Base-by-base conservation (phyloP, 257 asterid species). In the Misopates orontium region DNA sequence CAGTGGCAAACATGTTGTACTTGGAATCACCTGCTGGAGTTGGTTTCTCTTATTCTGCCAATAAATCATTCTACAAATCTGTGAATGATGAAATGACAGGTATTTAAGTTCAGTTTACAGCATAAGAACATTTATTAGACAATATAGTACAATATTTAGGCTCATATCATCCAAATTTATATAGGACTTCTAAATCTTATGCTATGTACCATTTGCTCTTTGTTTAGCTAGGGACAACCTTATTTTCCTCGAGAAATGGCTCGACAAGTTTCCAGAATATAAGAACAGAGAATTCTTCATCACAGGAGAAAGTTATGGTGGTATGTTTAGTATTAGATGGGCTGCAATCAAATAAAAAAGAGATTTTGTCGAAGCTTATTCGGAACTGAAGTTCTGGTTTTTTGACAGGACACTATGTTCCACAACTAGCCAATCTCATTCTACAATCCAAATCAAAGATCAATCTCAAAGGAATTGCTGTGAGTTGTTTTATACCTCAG, bases 21-120 rank as follows among this genome's bases (percentile, higher is more conserved):
- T 71, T 83, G 85, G 84, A 80, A 56, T 77, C 88, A 58, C 88
- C 88, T 51, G 85, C 85, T 21, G 85, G 85, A 52, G 88, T 83
- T 53, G 88, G 85, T 48, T 80, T 83, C 77, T 83, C 88, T 31
- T 83, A 73, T 62, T 80, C 88, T 68, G 67, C 78, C 42, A 75
- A 79, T 67, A 56, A 56, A 62, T 79, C 88, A 25, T 83, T 77
- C 75, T 83, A 83, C 23, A 49, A 77, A 36, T 76, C 57, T 5
- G 82, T 81, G 11, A 60, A 66, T 6, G 90, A 84, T 52, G 77
- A 71, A 64, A 81, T 78, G 67, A 84, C 90, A 84, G 90, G 90
- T 79, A 28, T 7, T 28, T 2, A 28, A 2, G 6, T 51, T 32
- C 25, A 10, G 25, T 49, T 14, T n/a, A 39, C 1, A 53, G 17